Conservation (phyloP, 2,329 filamentous ascomycete species). For the Xylaria sp. region DNA sequence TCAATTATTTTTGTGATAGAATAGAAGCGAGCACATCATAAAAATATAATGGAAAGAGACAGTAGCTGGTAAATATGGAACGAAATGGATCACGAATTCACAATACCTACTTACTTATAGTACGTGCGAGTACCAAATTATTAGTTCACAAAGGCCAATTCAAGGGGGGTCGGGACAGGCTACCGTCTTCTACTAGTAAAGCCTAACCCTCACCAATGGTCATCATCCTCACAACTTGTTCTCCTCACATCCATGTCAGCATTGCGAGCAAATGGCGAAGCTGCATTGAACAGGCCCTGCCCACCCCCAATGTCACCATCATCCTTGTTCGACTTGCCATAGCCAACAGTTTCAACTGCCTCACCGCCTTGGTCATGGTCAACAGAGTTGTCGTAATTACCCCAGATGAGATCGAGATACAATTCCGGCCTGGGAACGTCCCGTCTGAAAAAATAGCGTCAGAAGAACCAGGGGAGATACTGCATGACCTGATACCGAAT, state of each 20-base stretch:
- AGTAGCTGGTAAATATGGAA: neutral
- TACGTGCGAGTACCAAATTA: neutral
- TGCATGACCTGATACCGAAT: conserved; percentile 51
- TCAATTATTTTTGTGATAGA: neutral
- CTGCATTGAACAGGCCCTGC: neutral
- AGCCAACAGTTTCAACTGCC: neutral
- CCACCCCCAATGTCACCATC: neutral
- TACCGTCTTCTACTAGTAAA: neutral
- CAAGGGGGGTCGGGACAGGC: neutral
- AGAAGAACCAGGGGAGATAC: conserved; percentile 54
- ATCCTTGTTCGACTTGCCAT: conserved; percentile 5
- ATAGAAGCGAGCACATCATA: neutral
- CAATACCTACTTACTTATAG: neutral
- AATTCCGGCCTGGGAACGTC: conserved; percentile 47
- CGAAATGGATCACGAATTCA: neutral
- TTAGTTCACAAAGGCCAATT: neutral
- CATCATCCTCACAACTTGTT: conserved; percentile 7
- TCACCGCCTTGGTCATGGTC: neutral
- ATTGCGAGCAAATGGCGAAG: neutral
- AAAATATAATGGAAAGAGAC: no score
- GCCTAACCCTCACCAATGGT: conserved; percentile 15
- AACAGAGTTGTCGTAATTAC: neutral
- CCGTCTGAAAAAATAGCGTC: conserved; percentile 42
- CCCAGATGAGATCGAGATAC: conserved; percentile 52
- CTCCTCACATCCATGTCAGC: neutral